Evolutionary conservation across 768 basidiomycete species (phyloP), one percentile per base, ranked within the genome.

Genomic region (Pleurotus cornucopiae): DNA sequence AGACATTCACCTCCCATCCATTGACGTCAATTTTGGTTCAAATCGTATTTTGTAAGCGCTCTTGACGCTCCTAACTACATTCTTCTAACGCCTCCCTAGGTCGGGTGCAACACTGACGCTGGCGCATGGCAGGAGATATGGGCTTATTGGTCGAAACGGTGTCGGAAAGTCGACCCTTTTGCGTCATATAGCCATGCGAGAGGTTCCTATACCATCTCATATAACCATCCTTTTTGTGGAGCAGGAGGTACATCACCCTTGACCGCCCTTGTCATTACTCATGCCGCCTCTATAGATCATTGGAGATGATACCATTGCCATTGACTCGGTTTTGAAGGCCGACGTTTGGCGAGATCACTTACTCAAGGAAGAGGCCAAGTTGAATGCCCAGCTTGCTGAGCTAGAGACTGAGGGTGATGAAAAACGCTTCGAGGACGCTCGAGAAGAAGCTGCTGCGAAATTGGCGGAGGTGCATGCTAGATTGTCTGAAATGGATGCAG

Each of bases 201-300:
- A 98, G 64, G 86, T 99, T 14, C 86, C 92, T 13, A 90, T 98
- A 56, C 95, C 96, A 4, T 73, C 91, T 0, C 92, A 99, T 66
- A 97, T 99, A 67, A 94, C 93, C 3, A 97, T 99, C 61, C 79
- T 98, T 23, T 98, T 98, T 67, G 97, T 99, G 54, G 97, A 99
- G 69, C 97, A 99, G 75, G 97, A 99, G 73, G 94, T 89, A 58
- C 55, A 38, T 14, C 16, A 49, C 16, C 26, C 60, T 37, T 30
- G 25, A 25, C 18, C 54, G 25, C 4, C 30, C 40, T 26, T 2
- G 4, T 18, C 43, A 37, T 6, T 48, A 57, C 48, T 57, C 13
- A 47, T 41, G 16, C 54, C 30, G 7, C 30, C 2, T 34, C 30
- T 9, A 34, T 34, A 94, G 91, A 89, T 98, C 61, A 68, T 93